phyloP scores from a whole-genome alignment of 345 rosid species.

The Boechera stricta region DNA sequence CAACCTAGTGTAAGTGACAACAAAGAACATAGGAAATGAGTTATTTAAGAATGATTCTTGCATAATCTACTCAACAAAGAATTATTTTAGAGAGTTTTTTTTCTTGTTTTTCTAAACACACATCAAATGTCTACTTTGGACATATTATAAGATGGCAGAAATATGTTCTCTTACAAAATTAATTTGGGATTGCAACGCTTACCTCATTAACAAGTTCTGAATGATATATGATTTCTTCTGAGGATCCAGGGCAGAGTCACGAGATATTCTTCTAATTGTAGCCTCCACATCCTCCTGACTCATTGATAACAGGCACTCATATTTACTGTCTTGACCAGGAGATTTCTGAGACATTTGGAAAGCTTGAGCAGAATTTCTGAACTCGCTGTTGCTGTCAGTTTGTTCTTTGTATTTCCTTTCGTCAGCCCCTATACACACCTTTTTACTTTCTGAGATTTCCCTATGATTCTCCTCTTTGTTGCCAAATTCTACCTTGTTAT shows the following conservation, averaged over 20 bases:
- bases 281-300: slow-evolving; percentile 73
- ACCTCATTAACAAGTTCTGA: slow-evolving; percentile 82
- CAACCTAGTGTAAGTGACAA: slow-evolving; percentile 39
- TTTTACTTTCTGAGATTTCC: slow-evolving; percentile 42
- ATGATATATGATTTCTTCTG: slow-evolving; percentile 63
- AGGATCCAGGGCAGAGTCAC: slow-evolving; percentile 68
- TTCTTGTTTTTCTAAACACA: neutral
- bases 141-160: neutral
- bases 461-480: slow-evolving; percentile 34
- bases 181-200: slow-evolving; percentile 21
- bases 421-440: slow-evolving; percentile 33
- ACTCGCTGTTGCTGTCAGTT: slow-evolving; percentile 11
- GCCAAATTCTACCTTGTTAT: slow-evolving; percentile 33
- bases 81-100: neutral
- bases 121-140: neutral
- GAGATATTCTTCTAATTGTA: slow-evolving; percentile 69
- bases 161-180: slow-evolving; percentile 1
- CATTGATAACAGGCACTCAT: slow-evolving; percentile 48
- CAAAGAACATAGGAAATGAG: neutral
- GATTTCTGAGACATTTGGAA: slow-evolving; percentile 42
- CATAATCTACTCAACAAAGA: neutral
- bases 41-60: neutral
- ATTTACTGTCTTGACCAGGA: slow-evolving; percentile 21
- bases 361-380: slow-evolving; percentile 40
- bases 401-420: slow-evolving; percentile 40